A percentile compares a stretch with the other conserved stretches of the same genome.
These are phyloP conservation scores for Aspergillus viridinutans DNA, from an alignment of 2,329 filamentous ascomycete species.

Conservation along the genomic window DNA sequence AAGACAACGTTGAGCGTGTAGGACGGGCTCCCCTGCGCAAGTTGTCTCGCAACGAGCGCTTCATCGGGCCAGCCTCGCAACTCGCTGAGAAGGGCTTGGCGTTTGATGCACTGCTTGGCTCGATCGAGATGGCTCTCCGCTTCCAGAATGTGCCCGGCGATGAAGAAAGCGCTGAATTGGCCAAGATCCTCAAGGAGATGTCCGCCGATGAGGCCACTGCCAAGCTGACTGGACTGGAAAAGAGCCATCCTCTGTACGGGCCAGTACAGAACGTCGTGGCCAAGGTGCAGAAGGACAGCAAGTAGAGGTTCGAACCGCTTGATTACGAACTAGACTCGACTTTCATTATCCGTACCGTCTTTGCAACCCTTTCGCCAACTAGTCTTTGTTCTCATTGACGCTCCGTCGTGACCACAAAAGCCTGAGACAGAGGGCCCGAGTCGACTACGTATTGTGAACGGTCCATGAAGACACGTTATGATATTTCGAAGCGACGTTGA, in stretches of 20 bases:
- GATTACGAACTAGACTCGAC: not conserved
- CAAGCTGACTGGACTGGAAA: conserved; percentile 76
- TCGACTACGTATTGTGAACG: conserved; percentile 27
- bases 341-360: not conserved
- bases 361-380: conserved; percentile 6
- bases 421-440: conserved; percentile 20
- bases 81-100: conserved; percentile 75
- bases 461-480: conserved; percentile 4
- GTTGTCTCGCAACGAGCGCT: conserved; percentile 89
- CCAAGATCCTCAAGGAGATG: conserved; percentile 75
- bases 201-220: conserved; percentile 69
- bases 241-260: conserved; percentile 70
- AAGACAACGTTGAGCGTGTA: conserved; percentile 91
- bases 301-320: conserved; percentile 22
- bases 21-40: conserved; percentile 93
- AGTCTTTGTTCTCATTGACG: conserved; percentile 3
- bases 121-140: conserved; percentile 85
- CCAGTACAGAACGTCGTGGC: conserved; percentile 73
- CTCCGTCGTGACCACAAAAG: conserved; percentile 3
- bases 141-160: conserved; percentile 95
- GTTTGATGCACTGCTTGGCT: conserved; percentile 70
- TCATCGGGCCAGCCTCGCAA: conserved; percentile 86
- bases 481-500: conserved; percentile 16
- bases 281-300: conserved; percentile 64
- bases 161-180: conserved; percentile 81